Evolutionary conservation across 192 early-diverging fungal species (phyloP), one percentile per base, ranked within the genome.

Genomic region (Backusella sp.): DNA sequence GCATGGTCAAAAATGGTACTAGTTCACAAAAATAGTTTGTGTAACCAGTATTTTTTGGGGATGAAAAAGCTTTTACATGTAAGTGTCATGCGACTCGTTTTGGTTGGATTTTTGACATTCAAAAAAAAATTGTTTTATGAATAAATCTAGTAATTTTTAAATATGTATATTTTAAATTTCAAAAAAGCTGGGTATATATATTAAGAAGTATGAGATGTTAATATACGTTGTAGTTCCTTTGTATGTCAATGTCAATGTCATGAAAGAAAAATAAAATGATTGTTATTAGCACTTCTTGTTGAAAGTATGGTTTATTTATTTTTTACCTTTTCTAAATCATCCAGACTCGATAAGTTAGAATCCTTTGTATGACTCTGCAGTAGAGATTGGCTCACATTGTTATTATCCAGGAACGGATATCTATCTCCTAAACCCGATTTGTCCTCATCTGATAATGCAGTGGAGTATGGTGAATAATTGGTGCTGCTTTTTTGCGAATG

Each of bases 271-370:
- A 46, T 21, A 70, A 42, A 35, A 21, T 46, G n/a, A 72, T 35
- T 15, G 6, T 68, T n/a, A 53, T 34, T 68, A 37, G 34, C 11
- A 41, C 23, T 35, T 26, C 21, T 21, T 70, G 4, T 26, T 70
- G 4, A 23, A 15, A 14, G 34, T 39, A 41, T 17, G 4, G 2
- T 15, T n/a, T 14, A 44, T 39, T 62, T 15, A 2, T 26, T 28
- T 44, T 66, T 67, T 74, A 74, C 73, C 56, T 74, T 65, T 42
- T 74, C 56, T 28, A 74, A 36, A 36, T 74, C 73, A 32, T 74
- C 73, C 32, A 74, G 34, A 46, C 62, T 66, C 12, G 73, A 74
- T 32, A 66, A 39, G 30, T n/a, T 66, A 23, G 59, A 41, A n/a
- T 26, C 39, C 12, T 71, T 37, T 30, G 53, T 56, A 56, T 56